Base-by-base conservation (phyloP, 306 rosid genomes). In the Gastrolobium villosum region DNA sequence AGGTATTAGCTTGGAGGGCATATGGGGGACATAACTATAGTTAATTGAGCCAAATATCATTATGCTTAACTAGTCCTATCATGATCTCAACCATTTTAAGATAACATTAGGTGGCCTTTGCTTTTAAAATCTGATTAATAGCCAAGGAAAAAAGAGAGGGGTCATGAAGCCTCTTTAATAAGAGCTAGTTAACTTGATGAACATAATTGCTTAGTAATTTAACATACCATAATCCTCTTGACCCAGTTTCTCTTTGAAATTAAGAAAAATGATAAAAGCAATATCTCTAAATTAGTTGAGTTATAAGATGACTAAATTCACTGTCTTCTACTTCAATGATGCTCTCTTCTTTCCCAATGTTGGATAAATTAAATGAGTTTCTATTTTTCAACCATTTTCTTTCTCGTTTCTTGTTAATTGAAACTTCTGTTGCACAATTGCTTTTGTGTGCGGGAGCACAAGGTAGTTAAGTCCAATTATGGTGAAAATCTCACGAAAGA, bases 11-110 rank as follows among this genome's bases (percentile, higher is more conserved):
- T 78, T 76, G 82, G 77, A 63, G 85, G 84, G 74, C 55, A 80
- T 74, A 65, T 82, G 71, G 89, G 92, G 86, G 74, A 86, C 96
- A 88, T 79, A 28, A 3, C 48, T 65, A 46, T 89, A 41, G 79
- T 83, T 88, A 86, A 89, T 80, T 70, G 55, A 81, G 81, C 73
- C 26, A 68, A 81, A 82, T 70, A 89, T 93, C 78, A 89, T 90
- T 77, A 46, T 87, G 90, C 78, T 84, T 84, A 78, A 78, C 84
- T 88, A 78, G 83, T 79, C 79, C 78, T 81, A 52, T 78, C 86
- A 88, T 86, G 70, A 52, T 75, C 65, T 65, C 32, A 85, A 70
- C 81, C 81, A 80, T 82, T 81, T 82, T 83, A 78, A 83, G 88
- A 65, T 79, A 70, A 34, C 28, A 75, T 78, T 83, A 83, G 90